Conservation (phyloP, 768 basidiomycete species). For the Collybiopsis confluens region DNA sequence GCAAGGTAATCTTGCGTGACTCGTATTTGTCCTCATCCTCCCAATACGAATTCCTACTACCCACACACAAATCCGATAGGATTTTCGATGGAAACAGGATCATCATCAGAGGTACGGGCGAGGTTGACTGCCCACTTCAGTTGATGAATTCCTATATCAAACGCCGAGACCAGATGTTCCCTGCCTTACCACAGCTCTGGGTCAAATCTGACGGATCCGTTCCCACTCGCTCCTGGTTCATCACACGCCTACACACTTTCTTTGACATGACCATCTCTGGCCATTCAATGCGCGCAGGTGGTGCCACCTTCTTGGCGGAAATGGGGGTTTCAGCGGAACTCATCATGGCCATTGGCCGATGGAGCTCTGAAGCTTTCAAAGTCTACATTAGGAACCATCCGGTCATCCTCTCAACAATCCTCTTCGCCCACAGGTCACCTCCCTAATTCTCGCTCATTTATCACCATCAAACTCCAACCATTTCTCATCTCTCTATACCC, state of each 20-base stretch:
- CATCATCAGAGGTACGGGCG: constrained; percentile 15
- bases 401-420: too few relatives aligned
- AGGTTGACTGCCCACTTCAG: background rate
- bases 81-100: constrained; percentile 10
- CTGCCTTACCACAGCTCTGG: background rate
- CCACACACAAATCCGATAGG: background rate
- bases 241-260: background rate
- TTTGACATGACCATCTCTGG: background rate
- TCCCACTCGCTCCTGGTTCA: constrained; percentile 3
- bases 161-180: background rate
- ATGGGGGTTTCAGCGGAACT: constrained; percentile 15
- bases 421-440: too few relatives aligned
- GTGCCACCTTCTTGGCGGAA: constrained; percentile 12
- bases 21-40: background rate
- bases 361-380: constrained; percentile 24
- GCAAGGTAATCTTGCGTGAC: background rate
- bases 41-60: background rate
- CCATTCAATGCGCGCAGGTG: constrained; percentile 21
- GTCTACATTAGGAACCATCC: constrained; percentile 29
- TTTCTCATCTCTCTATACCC: too few relatives aligned
- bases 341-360: constrained; percentile 26
- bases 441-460: too few relatives aligned
- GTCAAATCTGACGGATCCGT: background rate
- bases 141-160: background rate
- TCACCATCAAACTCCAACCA: too few relatives aligned